Percentiles rank a stretch among this genome's conserved stretches.
These are phyloP conservation scores for Verticillium dahliae DNA, from an alignment of 2,329 filamentous ascomycete genomes.

Conservation along the genomic window DNA sequence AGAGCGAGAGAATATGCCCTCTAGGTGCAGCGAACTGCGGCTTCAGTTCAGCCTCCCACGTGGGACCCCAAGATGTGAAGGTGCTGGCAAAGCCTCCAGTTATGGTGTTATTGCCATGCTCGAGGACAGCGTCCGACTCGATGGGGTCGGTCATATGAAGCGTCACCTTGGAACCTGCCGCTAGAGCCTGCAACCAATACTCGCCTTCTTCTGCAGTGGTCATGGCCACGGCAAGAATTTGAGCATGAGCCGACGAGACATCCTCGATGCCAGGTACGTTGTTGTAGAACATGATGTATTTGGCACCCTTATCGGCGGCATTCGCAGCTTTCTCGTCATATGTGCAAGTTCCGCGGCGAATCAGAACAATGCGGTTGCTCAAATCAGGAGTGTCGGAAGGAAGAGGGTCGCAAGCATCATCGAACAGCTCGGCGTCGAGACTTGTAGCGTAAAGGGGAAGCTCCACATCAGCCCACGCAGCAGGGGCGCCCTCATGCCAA, in stretches of 20 bases:
- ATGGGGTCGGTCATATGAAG: slow-evolving; percentile 35
- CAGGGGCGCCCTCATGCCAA: slow-evolving; percentile 33
- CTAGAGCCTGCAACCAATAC: slow-evolving; percentile 35
- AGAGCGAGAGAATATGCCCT: slow-evolving; percentile 53
- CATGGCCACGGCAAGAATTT: slow-evolving; percentile 32
- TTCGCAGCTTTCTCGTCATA: slow-evolving; percentile 49
- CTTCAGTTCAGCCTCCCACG: slow-evolving; percentile 50
- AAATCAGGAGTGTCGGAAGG: slow-evolving; percentile 51
- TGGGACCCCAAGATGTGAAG: slow-evolving; percentile 55
- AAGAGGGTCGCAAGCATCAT: slow-evolving; percentile 45
- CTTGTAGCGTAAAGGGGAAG: slow-evolving; percentile 43
- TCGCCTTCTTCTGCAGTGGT: slow-evolving; percentile 33
- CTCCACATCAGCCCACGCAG: slow-evolving; percentile 35
- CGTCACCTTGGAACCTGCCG: slow-evolving; percentile 33
- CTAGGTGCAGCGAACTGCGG: slow-evolving; percentile 51
- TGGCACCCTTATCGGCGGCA: slow-evolving; percentile 46
- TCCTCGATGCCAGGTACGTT: slow-evolving; percentile 30
- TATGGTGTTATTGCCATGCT: slow-evolving; percentile 26
- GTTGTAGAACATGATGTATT: slow-evolving; percentile 58
- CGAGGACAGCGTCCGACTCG: slow-evolving; percentile 26
- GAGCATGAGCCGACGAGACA: slow-evolving; percentile 21
- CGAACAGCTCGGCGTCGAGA: slow-evolving; percentile 38
- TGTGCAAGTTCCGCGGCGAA: slow-evolving; percentile 52
- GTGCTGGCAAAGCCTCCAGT: slow-evolving; percentile 45
- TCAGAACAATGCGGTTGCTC: slow-evolving; percentile 48